Evolutionary conservation across 768 basidiomycete genomes (phyloP).

Genomic region (Calocera cornea): DNA sequence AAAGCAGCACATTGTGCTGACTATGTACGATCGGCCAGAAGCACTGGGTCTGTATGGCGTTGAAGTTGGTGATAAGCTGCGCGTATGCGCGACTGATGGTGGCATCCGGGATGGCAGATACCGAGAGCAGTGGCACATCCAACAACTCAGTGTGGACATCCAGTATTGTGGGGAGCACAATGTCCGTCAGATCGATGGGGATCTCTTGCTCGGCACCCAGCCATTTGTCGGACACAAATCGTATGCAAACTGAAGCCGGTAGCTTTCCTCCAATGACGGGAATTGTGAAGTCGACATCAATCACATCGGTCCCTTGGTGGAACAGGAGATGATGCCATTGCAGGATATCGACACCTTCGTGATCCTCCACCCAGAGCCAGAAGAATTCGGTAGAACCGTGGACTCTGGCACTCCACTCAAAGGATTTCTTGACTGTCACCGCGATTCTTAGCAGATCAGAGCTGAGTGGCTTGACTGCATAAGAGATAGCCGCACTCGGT

Average conservation of each 20-base stretch:
- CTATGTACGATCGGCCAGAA: conserved; percentile 73
- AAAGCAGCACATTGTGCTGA: conserved; percentile 51
- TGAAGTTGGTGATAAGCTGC: conserved; percentile 43
- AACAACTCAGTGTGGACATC: conserved; percentile 47
- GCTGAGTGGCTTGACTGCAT: conserved; percentile 66
- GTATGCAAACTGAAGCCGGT: conserved; percentile 56
- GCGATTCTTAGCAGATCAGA: conserved; percentile 69
- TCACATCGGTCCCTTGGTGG: conserved; percentile 42
- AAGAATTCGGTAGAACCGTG: conserved; percentile 76
- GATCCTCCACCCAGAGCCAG: conserved; percentile 92
- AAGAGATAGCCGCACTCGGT: conserved; percentile 53
- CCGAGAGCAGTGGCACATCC: conserved; percentile 59
- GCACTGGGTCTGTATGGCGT: conserved; percentile 76
- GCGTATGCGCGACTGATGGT: conserved; percentile 36
- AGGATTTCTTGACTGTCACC: conserved; percentile 48
- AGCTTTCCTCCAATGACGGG: conserved; percentile 46
- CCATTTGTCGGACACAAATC: conserved; percentile 84
- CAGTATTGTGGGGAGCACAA: conserved; percentile 61
- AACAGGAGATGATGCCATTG: conserved; percentile 64
- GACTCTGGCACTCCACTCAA: conserved; percentile 64
- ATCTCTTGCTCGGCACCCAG: conserved; percentile 75
- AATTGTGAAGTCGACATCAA: conserved; percentile 69
- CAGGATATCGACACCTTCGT: conserved; percentile 64
- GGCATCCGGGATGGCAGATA: conserved; percentile 38
- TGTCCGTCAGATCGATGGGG: conserved; percentile 43